Conservation (phyloP, 306 rosid species). For the Malus sylvestris region DNA sequence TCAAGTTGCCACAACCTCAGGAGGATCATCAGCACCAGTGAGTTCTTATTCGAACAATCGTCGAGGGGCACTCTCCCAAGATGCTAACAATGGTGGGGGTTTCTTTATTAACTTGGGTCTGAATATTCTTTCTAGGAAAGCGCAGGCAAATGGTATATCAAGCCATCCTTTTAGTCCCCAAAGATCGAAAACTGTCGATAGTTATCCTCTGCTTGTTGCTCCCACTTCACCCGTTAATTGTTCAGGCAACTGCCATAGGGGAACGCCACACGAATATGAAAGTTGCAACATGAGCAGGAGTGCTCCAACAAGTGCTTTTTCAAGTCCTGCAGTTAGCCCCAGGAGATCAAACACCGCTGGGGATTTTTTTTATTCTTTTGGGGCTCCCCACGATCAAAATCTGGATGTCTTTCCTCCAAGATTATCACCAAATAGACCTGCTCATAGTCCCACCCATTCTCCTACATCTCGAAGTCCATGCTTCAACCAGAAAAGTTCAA, state of each 20-base stretch:
- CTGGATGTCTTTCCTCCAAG: constrained; percentile 26
- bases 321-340: constrained; percentile 81
- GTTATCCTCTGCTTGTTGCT: constrained; percentile 6
- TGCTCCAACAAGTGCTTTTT: constrained; percentile 64
- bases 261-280: constrained; percentile 24
- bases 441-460: constrained; percentile 41
- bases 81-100: constrained; percentile 6
- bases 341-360: constrained; percentile 40
- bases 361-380: constrained; percentile 27
- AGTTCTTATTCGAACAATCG: constrained; percentile 23
- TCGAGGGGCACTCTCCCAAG: constrained; percentile 25
- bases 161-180: constrained; percentile 4
- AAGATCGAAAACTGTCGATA: constrained; percentile 19
- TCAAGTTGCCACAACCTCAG: constrained; percentile 16
- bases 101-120: constrained; percentile 20
- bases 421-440: constrained; percentile 23
- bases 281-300: constrained; percentile 44
- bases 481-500: constrained; percentile 29
- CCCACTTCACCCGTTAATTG: constrained; percentile 24
- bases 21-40: neutral
- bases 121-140: constrained; percentile 17
- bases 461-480: constrained; percentile 28
- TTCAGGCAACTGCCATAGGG: constrained; percentile 29
- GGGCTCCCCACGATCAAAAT: constrained; percentile 23
- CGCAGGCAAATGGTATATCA: constrained; percentile 21